A percentile compares a stretch with the other conserved stretches of the same genome.
Conservation (phyloP, 768 basidiomycete species). For the Hortiboletus campestris region DNA sequence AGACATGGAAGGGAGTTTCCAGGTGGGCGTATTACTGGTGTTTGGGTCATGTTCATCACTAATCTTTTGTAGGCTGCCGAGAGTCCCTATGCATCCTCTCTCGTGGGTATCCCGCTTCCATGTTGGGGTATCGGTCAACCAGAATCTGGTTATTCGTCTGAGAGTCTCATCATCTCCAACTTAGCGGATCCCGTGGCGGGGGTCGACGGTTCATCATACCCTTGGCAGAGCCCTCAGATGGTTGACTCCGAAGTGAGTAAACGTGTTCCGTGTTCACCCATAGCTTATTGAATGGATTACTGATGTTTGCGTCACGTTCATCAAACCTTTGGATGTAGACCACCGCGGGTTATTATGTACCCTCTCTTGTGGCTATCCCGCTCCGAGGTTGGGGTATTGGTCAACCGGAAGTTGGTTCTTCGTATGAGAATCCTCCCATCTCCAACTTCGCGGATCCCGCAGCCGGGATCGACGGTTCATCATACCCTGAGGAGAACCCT, state of each 20-base stretch:
- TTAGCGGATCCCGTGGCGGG: background rate
- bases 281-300: background rate
- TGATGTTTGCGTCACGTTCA: background rate
- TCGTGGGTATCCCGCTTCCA: background rate
- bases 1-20: background rate
- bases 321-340: background rate
- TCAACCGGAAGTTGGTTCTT: background rate
- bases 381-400: too few relatives aligned
- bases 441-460: background rate
- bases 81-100: rapidly evolving
- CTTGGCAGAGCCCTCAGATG: background rate
- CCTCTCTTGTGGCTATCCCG: background rate
- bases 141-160: background rate
- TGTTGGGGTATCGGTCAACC: background rate
- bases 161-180: background rate
- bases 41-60: background rate
- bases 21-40: background rate
- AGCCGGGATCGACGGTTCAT: background rate
- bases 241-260: background rate
- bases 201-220: background rate
- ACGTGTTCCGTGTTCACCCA: too few relatives aligned
- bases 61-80: background rate
- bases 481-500: background rate
- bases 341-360: too few relatives aligned
- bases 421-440: background rate